Base-by-base conservation (phyloP, 805 yeast species). In the Metschnikowia lunata region DNA sequence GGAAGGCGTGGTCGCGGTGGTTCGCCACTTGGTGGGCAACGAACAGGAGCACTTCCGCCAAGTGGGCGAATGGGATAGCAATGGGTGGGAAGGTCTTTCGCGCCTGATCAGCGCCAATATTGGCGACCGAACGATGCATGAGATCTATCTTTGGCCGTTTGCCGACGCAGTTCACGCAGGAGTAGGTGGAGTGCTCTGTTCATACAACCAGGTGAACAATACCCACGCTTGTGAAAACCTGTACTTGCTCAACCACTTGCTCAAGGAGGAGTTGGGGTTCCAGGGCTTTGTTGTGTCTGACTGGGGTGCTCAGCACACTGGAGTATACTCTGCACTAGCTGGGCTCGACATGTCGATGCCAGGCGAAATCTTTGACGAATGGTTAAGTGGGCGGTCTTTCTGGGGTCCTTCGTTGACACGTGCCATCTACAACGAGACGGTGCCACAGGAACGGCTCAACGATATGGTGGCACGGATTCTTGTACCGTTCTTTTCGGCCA, bases 311-410 rank as follows among this genome's bases (percentile, higher is more conserved):
- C 81, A 75, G 47, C 81, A 75, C 50, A 57, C 75, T 8, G 85
- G 85, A 6, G 78, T 79, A 6, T 67, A 71, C 40, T 71, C 82
- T 1, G 80, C 77, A 1, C 60, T 78, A 23, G 71, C 83, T 2
- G 87, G 87, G 2, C 60, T 79, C 30, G 86, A 82, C 59, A 78
- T 82, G 83, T 67, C 76, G 10, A 79, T 81, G 85, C 85, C 85
- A 0, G 80, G 81, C 3, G 79, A 76, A 43, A 60, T 69, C 1
- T 75, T 72, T 49, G 79, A 78, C 45, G 76, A 69, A 37, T 75
- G 79, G 80, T 64, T 70, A 36, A 63, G 74, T 28, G 82, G 80
- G 1, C 72, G 73, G 50, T 74, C 83, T 0, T 71, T 66, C 40
- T 78, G 80, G 80, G 85, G 84, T 1, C 76, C 83, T 2, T 62